Evolutionary conservation across 1,284 basidiomycete genomes (phyloP), one percentile per base, ranked within the genome.

Genomic region (Testicularia cyperi): DNA sequence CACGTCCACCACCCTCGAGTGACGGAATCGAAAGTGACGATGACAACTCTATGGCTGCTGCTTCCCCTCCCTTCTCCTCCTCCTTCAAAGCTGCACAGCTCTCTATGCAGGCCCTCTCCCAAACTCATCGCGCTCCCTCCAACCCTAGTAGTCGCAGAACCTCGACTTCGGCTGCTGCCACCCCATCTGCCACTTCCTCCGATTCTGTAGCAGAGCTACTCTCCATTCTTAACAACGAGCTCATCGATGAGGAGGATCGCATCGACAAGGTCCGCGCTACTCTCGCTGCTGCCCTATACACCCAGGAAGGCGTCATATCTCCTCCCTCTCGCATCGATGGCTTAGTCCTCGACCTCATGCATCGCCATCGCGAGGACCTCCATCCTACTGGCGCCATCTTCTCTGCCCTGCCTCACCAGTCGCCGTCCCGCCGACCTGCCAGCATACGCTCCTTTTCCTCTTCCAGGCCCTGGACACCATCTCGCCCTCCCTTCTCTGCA

Each of bases 281-380:
- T 20, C 47, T 70, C 10, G 56, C 53, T 3, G 46, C 40, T 9
- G 55, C 52, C 8, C 43, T 70, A 4, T 51, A 46, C n/a, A 38
- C 47, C 15, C 40, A 49, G 31, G 68, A 70, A 27, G 68, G 66
- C 4, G 43, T 52, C 14, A 43, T 46, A 18, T 41, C 67, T 21
- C 37, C 62, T 12, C 46, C 67, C 0, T 54, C 56, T 5, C 64
- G 68, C 10, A 47, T 72, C 25, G 69, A 72, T 56, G 51, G 37
- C 19, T 44, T 72, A 10, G 68, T 72, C 8, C 60, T 72, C 25
- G 57, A 69, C 26, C 54, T 72, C 39, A 55, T 72, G 46, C 68
- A 70, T 34, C 51, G 69, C 21, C 68, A 70, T 49, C 52, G 65
- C 14, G 69, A 72, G 26, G 69, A 72, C 27, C 21, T 49, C 3